Conservation (phyloP, 2,329 filamentous ascomycete genomes). For the Helicocarpus griseus region DNA sequence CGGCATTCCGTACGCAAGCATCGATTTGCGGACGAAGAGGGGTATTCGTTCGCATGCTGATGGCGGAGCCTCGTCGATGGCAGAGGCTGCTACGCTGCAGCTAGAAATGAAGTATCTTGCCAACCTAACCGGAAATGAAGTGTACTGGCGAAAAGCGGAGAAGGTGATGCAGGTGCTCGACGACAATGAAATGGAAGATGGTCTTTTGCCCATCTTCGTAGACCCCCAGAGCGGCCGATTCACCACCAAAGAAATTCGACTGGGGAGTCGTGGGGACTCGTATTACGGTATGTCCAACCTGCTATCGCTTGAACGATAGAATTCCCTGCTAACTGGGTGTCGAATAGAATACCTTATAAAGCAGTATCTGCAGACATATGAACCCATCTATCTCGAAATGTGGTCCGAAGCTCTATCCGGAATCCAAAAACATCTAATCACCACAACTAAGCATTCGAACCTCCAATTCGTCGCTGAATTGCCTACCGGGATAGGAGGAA, state of each 20-base stretch:
- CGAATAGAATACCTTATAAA: conserved; percentile 82
- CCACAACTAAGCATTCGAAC: conserved; percentile 69
- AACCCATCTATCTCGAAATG: conserved; percentile 80
- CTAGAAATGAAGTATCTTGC: conserved; percentile 96
- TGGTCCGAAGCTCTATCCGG: conserved; percentile 81
- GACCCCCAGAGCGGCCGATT: conserved; percentile 71
- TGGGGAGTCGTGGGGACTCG: conserved; percentile 89
- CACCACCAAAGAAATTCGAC: conserved; percentile 74
- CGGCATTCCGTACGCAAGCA: conserved; percentile 80
- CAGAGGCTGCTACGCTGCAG: conserved; percentile 84
- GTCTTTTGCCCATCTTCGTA: conserved; percentile 86
- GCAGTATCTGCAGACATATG: conserved; percentile 90
- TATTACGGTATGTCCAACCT: conserved; percentile 58
- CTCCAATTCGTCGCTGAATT: conserved; percentile 88
- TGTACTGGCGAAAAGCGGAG: conserved; percentile 88
- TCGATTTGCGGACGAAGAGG: conserved; percentile 69
- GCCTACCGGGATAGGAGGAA: conserved; percentile 57
- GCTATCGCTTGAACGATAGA: neutral
- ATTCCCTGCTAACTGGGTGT: neutral
- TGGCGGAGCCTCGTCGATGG: conserved; percentile 81
- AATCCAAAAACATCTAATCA: conserved; percentile 83
- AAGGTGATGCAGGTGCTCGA: conserved; percentile 88
- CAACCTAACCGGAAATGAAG: conserved; percentile 82
- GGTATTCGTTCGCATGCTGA: conserved; percentile 77
- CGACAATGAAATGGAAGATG: conserved; percentile 66